Base-by-base conservation (phyloP, 2,329 filamentous ascomycete genomes). In the Nigrospora osmanthi region DNA sequence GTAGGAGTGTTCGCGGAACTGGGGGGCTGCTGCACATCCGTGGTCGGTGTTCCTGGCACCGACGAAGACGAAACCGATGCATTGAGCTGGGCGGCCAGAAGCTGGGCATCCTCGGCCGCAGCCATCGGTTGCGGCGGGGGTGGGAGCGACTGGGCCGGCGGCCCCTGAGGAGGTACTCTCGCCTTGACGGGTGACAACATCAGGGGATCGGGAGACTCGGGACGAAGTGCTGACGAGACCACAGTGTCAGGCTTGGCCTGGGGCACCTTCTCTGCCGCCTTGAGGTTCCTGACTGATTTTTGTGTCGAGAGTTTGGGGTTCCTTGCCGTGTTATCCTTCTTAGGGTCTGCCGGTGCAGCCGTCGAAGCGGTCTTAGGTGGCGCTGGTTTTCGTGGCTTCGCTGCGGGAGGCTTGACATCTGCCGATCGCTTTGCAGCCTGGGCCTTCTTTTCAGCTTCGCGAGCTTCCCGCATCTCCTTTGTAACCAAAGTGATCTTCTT, bases 401-500 rank as follows among this genome's bases (percentile, higher is more conserved):
- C 23, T 28, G 23, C 23, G 7, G 7, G 5, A 28, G 23, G 10
- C 23, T 7, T 28, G 23, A 7, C 23, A 28, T 28, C 23, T 28
- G 23, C 7, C 6, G 23, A 28, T 10, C 23, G 23, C 23, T 43
- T 42, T 34, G 42, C 40, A 19, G 44, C 36, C 23, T 47, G 52
- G 35, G 47, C 52, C 41, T 53, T 49, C 38, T 49, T 51, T 23
- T 57, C 55, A 9, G 55, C 53, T 45, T 55, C 58, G n/a, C 68
- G 71, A 2, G 74, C 76, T 41, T 80, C 78, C 52, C 71, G 74
- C 53, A 81, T 75, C 35, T 77, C 69, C 48, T 80, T 71, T 2
- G 77, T 80, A 35, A 81, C 67, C 19, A 83, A 58, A 43, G 76
- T 81, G 53, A 83, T 78, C 56, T 76, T 81, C 58, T 76, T 81